phyloP scores from a whole-genome alignment of 176 grass and related monocot genomes.

The Dactylis glomerata region DNA sequence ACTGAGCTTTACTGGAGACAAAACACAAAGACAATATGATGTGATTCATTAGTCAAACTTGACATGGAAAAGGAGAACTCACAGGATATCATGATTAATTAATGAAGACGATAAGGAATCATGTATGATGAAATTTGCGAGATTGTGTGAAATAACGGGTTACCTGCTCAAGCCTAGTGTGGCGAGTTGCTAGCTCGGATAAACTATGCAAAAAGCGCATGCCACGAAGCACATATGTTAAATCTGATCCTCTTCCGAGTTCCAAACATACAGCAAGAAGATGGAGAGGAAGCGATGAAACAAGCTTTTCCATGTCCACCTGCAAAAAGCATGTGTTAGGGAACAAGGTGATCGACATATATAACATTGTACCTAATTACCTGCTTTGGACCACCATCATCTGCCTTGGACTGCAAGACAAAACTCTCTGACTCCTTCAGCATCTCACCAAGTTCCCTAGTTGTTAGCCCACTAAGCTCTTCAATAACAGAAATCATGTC shows the following conservation, averaged over 20 bases:
- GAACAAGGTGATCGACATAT: background rate
- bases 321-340: constrained; percentile 30
- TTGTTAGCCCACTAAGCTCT: constrained; percentile 65
- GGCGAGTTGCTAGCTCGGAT: constrained; percentile 73
- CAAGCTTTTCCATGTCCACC: constrained; percentile 89
- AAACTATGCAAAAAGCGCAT: constrained; percentile 75
- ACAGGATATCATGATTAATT: background rate
- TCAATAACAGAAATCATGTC: constrained; percentile 64
- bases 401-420: constrained; percentile 52
- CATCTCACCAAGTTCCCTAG: constrained; percentile 66
- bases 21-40: background rate
- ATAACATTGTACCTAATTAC: constrained; percentile 34
- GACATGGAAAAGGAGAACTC: background rate
- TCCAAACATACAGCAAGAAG: constrained; percentile 76
- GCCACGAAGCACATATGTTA: constrained; percentile 76
- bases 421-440: constrained; percentile 86
- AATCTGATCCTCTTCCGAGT: constrained; percentile 46
- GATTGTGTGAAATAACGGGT: constrained; percentile 28
- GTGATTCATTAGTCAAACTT: constrained; percentile 7
- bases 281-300: constrained; percentile 67
- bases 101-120: constrained; percentile 1
- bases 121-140: background rate
- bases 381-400: constrained; percentile 55
- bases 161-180: constrained; percentile 94
- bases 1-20: background rate